These are phyloP conservation scores for Rhynchospora pubera DNA, from an alignment of 176 grass and related monocot species.

Conservation along the genomic window DNA sequence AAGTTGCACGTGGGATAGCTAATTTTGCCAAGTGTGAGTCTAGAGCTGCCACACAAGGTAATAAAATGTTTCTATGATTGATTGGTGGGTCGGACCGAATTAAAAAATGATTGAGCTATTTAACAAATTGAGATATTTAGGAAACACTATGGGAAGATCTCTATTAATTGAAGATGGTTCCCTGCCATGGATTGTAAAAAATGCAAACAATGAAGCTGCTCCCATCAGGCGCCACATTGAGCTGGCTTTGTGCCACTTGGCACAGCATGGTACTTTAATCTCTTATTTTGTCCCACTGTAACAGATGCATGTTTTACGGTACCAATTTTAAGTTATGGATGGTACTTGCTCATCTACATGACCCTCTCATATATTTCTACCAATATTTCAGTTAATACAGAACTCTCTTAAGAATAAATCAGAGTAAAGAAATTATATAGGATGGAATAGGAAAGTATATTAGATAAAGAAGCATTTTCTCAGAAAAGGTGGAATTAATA, in stretches of 20 bases:
- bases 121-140: conserved; percentile 29
- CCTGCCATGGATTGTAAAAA: conserved; percentile 96
- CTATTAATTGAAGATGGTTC: conserved; percentile 86
- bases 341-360: not conserved
- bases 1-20: conserved; percentile 98
- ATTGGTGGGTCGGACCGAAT: not conserved
- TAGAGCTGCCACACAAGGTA: conserved; percentile 91
- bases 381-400: not conserved
- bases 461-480: not conserved
- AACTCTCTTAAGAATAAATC: not conserved
- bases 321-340: not conserved
- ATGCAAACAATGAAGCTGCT: conserved; percentile 94
- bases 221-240: conserved; percentile 95
- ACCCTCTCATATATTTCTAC: not conserved
- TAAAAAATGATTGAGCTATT: conserved; percentile 14
- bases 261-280: conserved; percentile 63
- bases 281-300: not conserved
- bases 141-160: conserved; percentile 75
- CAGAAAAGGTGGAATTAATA: not conserved
- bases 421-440: not conserved
- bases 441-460: not conserved
- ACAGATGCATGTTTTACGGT: not conserved
- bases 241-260: conserved; percentile 91
- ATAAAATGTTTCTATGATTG: conserved; percentile 9
- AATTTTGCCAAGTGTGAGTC: conserved; percentile 99